A percentile compares a stretch with the other conserved stretches of the same genome.
Conservation (phyloP, 2,329 filamentous ascomycete species). For the Colletotrichum sp. region DNA sequence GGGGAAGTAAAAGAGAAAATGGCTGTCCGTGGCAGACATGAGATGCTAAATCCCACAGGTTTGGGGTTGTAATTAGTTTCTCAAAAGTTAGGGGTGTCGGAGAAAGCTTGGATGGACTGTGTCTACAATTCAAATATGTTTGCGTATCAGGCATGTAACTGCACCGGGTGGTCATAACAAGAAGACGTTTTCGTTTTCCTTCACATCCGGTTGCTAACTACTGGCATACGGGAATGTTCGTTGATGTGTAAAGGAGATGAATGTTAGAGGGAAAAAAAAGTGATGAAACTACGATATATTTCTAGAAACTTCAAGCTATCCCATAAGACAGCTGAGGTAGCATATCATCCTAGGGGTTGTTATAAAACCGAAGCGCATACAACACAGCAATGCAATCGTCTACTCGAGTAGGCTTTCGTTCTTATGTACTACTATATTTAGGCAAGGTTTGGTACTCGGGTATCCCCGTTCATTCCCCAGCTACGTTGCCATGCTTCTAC, state of each 20-base stretch:
- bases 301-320: not conserved
- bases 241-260: not conserved
- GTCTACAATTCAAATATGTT: not conserved
- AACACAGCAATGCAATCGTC: not conserved
- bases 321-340: not conserved
- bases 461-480: not conserved
- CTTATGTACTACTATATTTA: rapidly evolving
- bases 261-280: not conserved
- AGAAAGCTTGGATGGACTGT: not conserved
- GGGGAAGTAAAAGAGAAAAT: not conserved
- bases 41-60: not conserved
- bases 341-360: not conserved
- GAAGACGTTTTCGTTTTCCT: not conserved
- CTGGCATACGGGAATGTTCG: not conserved
- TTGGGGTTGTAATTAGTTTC: not conserved
- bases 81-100: not conserved
- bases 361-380: not conserved
- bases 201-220: not conserved
- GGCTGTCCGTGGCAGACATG: not conserved
- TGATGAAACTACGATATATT: not conserved
- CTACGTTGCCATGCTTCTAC: not conserved
- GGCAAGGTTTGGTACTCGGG: not conserved
- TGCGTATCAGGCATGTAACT: not conserved
- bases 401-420: not conserved
- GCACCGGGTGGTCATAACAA: not conserved